Evolutionary conservation across 2,329 filamentous ascomycete species (phyloP), one percentile per base, ranked within the genome.

Genomic region (Fusarium sublunatum): DNA sequence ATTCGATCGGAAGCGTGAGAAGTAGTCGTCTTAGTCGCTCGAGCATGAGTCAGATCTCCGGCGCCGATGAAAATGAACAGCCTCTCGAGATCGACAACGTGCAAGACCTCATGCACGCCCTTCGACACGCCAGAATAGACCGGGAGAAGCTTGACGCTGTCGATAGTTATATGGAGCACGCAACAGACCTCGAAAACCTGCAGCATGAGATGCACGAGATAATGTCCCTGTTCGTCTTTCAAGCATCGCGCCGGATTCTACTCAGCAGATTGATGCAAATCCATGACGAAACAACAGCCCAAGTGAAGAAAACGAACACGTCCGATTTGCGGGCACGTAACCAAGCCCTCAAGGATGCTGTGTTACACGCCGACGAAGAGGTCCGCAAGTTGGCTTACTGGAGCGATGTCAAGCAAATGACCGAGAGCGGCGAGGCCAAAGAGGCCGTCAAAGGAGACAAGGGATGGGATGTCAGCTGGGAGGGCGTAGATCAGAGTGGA

Each of bases 141-240:
- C 86, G 95, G 31, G 94, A 98, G 78, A 98, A 95, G 79, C 87
- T 96, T 56, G 89, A 94, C 60, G 89, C 90, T 0, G 84, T 97
- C 22, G 88, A 90, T 69, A 91, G 86, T 61, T 99, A 97, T 72
- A 81, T 97, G n/a, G 81, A 88, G 38, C 83, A 95, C 49, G 91
- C 87, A 6, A 87, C 91, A 24, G 92, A 97, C 68, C 79, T 98
- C 26, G 83, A 83, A 50, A 90, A 92, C 60, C 80, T 99, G 19
- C 83, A 90, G 59, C 83, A 90, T 52, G 83, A 88, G 73, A 94
- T 97, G 83, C 89, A 91, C 52, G 87, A 92, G 40, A 91, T 97
- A 67, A 93, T 97, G 92, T 82, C 87, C 1, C 82, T 91, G 55
- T 91, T 98, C 70, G 83, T 99, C 19, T 99, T 97, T 73, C 94